phyloP scores from a whole-genome alignment of 2,329 filamentous ascomycete species.

The Mycosphaerella arachidis region DNA sequence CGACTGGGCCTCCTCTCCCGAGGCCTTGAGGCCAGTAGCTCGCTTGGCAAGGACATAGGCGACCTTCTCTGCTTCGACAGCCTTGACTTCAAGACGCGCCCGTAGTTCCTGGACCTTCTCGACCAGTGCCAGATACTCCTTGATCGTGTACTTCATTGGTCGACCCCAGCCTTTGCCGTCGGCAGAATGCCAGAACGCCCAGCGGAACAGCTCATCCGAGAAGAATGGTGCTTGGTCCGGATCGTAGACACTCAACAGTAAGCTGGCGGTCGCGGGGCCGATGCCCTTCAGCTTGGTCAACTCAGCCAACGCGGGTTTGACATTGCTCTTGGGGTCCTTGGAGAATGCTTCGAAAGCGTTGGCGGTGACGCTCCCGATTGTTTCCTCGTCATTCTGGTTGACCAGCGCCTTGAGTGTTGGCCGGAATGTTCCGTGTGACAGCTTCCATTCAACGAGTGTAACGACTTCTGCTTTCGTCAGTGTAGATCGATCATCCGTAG shows the following conservation, averaged over 20 bases:
- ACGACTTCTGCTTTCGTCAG: slow-evolving; percentile 58
- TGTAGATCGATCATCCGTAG: slow-evolving; percentile 28
- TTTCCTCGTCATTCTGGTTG: slow-evolving; percentile 54
- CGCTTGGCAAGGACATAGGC: slow-evolving; percentile 19
- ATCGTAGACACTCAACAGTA: slow-evolving; percentile 64
- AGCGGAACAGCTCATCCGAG: slow-evolving; percentile 73
- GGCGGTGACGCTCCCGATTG: slow-evolving; percentile 48
- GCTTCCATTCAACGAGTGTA: slow-evolving; percentile 64
- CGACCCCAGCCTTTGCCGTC: slow-evolving; percentile 42
- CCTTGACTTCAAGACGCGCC: slow-evolving; percentile 40
- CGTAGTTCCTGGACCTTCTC: slow-evolving; percentile 32
- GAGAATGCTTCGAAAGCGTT: slow-evolving; percentile 49
- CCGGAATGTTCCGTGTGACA: slow-evolving; percentile 54
- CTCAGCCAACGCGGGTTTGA: slow-evolving; percentile 45
- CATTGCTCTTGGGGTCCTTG: slow-evolving; percentile 1
- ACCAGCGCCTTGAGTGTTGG: slow-evolving; percentile 45
- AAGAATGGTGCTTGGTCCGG: slow-evolving; percentile 65
- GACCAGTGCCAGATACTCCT: slow-evolving; percentile 62
- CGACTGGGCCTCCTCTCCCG: not conserved
- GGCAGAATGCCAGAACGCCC: slow-evolving; percentile 54
- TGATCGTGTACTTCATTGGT: slow-evolving; percentile 63
- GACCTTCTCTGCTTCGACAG: slow-evolving; percentile 17
- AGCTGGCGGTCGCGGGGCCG: slow-evolving; percentile 72
- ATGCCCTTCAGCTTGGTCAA: slow-evolving; percentile 66
- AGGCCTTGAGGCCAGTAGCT: not conserved